phyloP scores from a whole-genome alignment of 441 rosid species.

The Aquilaria agallochum region DNA sequence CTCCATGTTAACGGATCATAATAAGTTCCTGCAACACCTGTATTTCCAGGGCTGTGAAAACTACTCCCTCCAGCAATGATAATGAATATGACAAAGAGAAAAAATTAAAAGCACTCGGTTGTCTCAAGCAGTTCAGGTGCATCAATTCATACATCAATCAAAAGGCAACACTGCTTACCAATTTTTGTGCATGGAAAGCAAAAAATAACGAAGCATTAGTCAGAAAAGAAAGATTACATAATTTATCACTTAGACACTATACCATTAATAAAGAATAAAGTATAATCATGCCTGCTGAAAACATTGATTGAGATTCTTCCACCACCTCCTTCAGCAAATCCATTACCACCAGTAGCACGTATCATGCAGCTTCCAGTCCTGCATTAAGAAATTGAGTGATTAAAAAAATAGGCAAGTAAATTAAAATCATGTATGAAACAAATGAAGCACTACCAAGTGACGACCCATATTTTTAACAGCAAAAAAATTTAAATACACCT shows the following conservation, averaged over 20 bases:
- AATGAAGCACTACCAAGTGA: too few relatives aligned
- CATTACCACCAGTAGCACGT: constrained; percentile 68
- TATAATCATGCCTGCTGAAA: constrained; percentile 66
- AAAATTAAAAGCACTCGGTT: background rate
- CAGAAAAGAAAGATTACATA: background rate
- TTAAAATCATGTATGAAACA: too few relatives aligned
- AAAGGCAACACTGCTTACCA: background rate
- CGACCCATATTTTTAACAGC: too few relatives aligned
- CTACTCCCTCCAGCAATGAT: constrained; percentile 56
- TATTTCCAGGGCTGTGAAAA: constrained; percentile 52
- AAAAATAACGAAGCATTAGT: background rate
- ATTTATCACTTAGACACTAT: constrained; percentile 8
- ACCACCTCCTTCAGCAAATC: constrained; percentile 83
- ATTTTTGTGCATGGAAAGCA: background rate
- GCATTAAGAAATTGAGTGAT: constrained; percentile 20
- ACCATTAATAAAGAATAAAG: constrained; percentile 51
- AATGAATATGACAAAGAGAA: background rate
- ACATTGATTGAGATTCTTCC: constrained; percentile 70
- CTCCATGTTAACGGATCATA: constrained; percentile 76
- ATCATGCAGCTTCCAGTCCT: constrained; percentile 58
- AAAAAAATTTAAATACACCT: too few relatives aligned
- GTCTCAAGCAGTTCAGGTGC: too few relatives aligned
- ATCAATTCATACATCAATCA: background rate
- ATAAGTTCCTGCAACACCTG: constrained; percentile 79
- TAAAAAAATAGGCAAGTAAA: background rate